Conservation (phyloP, 306 rosid genomes). For the Quillaja saponaria region DNA sequence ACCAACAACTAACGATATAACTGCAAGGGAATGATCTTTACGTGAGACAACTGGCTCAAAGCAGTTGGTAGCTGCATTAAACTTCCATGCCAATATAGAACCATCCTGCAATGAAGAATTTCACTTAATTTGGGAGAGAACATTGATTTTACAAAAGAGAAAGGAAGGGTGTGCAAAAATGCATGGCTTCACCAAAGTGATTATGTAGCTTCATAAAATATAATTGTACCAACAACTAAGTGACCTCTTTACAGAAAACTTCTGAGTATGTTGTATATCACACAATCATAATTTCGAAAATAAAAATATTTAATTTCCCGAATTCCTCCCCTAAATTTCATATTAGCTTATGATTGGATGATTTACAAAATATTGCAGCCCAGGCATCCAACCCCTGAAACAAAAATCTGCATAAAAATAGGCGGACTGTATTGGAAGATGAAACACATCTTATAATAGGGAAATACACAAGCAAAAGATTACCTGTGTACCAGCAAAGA, state of each 20-base stretch:
- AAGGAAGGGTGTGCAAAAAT: neutral
- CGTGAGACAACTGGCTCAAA: slow-evolving; percentile 92
- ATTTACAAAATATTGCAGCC: slow-evolving; percentile 1
- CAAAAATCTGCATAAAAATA: slow-evolving; percentile 1
- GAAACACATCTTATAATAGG: slow-evolving; percentile 11
- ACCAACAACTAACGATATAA: slow-evolving; percentile 92
- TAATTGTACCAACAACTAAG: neutral
- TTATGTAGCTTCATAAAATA: neutral
- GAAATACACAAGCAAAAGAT: slow-evolving; percentile 2
- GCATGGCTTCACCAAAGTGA: neutral
- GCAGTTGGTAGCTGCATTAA: slow-evolving; percentile 65
- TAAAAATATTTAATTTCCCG: neutral
- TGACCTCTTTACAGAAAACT: neutral
- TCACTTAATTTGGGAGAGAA: slow-evolving; percentile 22
- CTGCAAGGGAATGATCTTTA: slow-evolving; percentile 70
- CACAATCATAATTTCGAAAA: neutral
- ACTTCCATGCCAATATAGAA: slow-evolving; percentile 86
- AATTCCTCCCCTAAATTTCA: slow-evolving; percentile 8
- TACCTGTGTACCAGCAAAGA: slow-evolving; percentile 99
- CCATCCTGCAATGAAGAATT: slow-evolving; percentile 67
- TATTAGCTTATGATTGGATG: neutral
- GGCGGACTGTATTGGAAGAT: neutral
- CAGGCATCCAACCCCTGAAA: neutral
- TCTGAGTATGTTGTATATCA: neutral
- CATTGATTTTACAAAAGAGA: neutral